Conservation (phyloP, 2,329 filamentous ascomycete genomes). For the Botrytis cinerea region DNA sequence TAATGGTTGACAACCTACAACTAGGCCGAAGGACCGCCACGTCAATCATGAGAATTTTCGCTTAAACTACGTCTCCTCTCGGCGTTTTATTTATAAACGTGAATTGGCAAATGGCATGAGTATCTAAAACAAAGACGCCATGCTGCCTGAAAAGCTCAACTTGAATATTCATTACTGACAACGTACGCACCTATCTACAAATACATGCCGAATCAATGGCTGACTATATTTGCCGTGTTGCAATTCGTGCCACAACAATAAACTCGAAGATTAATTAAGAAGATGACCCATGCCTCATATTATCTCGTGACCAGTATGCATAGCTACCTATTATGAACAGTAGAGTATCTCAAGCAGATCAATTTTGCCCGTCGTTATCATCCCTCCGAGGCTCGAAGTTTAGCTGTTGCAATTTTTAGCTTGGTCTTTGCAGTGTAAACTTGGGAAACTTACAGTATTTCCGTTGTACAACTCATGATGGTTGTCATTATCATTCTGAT, state of each 20-base stretch:
- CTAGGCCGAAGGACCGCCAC: not conserved
- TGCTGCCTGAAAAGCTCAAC: not conserved
- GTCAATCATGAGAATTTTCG: not conserved
- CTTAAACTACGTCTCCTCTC: not conserved
- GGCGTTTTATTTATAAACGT: not conserved
- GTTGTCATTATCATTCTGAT: constrained; percentile 54
- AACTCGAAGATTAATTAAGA: not conserved
- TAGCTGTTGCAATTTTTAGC: constrained; percentile 30
- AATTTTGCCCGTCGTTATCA: constrained; percentile 34
- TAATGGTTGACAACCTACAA: not conserved
- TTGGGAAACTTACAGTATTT: constrained; percentile 64
- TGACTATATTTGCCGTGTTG: not conserved
- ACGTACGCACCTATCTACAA: not conserved
- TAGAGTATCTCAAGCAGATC: not conserved
- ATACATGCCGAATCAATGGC: not conserved
- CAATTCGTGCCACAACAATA: not conserved
- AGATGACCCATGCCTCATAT: not conserved
- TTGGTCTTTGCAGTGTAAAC: not conserved
- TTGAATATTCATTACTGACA: not conserved
- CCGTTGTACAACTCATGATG: constrained; percentile 85
- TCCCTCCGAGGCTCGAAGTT: constrained; percentile 40
- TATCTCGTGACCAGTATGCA: not conserved
- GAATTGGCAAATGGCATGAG: not conserved
- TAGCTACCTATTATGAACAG: not conserved
- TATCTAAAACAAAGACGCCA: not conserved